Percentiles rank a stretch among this genome's conserved stretches.
These are phyloP conservation scores for Aphanomyces invadans DNA, from an alignment of 352 stramenopile species.

Conservation along the genomic window DNA sequence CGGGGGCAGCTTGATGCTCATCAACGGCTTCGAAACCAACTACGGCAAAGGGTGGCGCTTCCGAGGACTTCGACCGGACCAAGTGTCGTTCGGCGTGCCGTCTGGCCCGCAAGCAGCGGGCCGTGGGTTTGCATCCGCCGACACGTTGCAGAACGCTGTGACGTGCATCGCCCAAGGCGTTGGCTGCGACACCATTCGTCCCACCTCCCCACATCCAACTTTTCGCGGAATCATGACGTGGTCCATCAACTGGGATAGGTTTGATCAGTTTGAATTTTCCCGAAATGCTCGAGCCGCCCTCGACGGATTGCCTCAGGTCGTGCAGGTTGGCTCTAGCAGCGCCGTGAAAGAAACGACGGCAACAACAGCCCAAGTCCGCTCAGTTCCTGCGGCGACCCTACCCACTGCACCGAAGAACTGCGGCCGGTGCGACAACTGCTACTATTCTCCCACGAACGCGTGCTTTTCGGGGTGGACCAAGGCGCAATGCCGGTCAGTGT, in stretches of 20 bases:
- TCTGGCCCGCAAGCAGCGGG: constrained; percentile 1
- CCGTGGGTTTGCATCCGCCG: not conserved
- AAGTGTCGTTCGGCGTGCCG: constrained; percentile 17
- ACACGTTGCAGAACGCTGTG: not conserved
- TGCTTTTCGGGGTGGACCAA: constrained; percentile 1
- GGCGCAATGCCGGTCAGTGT: not conserved
- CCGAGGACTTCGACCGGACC: constrained; percentile 10
- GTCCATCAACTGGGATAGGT: constrained; percentile 23
- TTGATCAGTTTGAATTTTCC: constrained; percentile 21
- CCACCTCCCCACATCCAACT: not conserved
- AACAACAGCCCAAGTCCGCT: not conserved
- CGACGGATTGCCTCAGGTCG: not conserved
- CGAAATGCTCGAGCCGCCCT: not conserved
- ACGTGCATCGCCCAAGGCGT: constrained; percentile 15
- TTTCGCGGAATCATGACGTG: constrained; percentile 24
- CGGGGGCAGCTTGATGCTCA: constrained; percentile 20
- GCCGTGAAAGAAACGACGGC: not conserved
- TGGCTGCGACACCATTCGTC: constrained; percentile 16
- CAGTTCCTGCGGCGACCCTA: not conserved
- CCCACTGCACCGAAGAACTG: not conserved
- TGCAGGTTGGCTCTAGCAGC: not conserved
- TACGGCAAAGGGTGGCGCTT: constrained; percentile 15
- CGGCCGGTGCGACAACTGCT: not conserved
- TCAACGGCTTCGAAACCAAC: constrained; percentile 17
- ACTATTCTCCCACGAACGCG: not conserved